A percentile compares a stretch with the other conserved stretches of the same genome.
Conservation (phyloP, 208 protist species). For the Trypanosoma boissoni region DNA sequence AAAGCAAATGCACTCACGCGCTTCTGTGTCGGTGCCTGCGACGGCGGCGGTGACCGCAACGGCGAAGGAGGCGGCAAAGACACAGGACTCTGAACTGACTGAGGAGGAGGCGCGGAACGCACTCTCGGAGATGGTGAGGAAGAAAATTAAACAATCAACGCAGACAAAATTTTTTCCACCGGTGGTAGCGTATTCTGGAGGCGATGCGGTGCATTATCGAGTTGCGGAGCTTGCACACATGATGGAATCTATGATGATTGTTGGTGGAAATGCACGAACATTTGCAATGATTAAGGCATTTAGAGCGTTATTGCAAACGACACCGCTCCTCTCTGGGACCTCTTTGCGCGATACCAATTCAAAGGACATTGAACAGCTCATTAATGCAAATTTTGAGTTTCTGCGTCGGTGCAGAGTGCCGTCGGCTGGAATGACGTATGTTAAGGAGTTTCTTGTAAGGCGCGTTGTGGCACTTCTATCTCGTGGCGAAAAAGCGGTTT, state of each 20-base stretch:
- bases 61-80: no score
- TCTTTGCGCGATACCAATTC: constrained; percentile 39
- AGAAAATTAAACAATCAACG: constrained; percentile 1
- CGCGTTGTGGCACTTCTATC: constrained; percentile 41
- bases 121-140: constrained; percentile 4
- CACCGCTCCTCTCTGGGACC: constrained; percentile 41
- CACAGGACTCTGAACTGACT: constrained; percentile 21
- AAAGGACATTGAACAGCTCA: constrained; percentile 51
- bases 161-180: neutral
- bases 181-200: neutral
- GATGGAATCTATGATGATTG: constrained; percentile 74
- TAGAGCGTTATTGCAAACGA: constrained; percentile 44
- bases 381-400: constrained; percentile 73
- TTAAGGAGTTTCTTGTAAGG: constrained; percentile 60
- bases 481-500: constrained; percentile 1
- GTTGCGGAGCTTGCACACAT: constrained; percentile 66
- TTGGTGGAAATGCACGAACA: constrained; percentile 73
- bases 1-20: no score
- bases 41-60: no score
- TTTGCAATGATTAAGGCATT: constrained; percentile 67
- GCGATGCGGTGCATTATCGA: constrained; percentile 51
- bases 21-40: no score
- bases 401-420: constrained; percentile 55
- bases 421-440: constrained; percentile 67
- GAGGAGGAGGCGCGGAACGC: constrained; percentile 26